phyloP scores from a whole-genome alignment of 805 yeast species.

The Trichomonascus vanleenenianus region DNA sequence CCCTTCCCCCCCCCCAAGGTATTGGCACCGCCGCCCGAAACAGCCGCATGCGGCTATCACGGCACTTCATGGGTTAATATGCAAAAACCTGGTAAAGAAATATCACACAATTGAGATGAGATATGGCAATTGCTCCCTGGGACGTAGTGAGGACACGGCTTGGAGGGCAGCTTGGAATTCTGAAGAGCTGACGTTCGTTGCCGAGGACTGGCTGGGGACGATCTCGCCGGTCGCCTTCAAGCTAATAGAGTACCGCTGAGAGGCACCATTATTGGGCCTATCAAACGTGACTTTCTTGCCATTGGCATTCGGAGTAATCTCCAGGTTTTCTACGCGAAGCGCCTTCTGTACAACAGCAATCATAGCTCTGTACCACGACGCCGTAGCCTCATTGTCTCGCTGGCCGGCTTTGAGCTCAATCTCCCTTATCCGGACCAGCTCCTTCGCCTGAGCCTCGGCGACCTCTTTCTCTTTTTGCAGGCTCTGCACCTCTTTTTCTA shows the following conservation, averaged over 20 bases:
- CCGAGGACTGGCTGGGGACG: background rate
- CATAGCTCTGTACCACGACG: slow-evolving; percentile 15
- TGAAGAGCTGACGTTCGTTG: background rate
- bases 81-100: no score
- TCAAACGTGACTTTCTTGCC: no score
- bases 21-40: no score
- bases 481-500: slow-evolving; percentile 12
- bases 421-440: slow-evolving; percentile 10
- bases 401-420: slow-evolving; percentile 13
- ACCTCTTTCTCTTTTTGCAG: slow-evolving; percentile 7
- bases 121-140: background rate
- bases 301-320: no score
- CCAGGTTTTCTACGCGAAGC: background rate
- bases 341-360: slow-evolving; percentile 9
- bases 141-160: background rate
- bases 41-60: no score
- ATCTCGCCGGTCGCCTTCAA: background rate
- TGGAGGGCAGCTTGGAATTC: background rate
- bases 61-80: no score
- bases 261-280: no score
- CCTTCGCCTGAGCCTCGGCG: slow-evolving; percentile 10
- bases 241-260: no score
- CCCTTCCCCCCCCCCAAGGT: no score
- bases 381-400: slow-evolving; percentile 13
- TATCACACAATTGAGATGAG: background rate